A percentile compares a stretch with the other conserved stretches of the same genome.
These are phyloP conservation scores for Rhizopogon rudus DNA, from an alignment of 768 basidiomycete genomes.

Conservation along the genomic window DNA sequence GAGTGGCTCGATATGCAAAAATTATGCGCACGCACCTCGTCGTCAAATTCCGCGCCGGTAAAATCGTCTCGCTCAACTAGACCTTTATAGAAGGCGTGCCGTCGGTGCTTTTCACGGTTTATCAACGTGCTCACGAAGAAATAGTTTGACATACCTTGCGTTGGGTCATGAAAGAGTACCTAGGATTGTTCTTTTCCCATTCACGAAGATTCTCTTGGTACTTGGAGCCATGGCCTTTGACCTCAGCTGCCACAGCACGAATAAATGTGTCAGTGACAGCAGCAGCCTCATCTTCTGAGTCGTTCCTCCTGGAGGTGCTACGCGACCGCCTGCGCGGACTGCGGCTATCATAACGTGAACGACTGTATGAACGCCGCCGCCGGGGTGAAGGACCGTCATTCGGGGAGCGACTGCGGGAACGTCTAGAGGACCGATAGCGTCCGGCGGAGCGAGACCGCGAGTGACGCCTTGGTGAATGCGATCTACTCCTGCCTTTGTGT, in stretches of 20 bases:
- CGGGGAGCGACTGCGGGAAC: constrained; percentile 48
- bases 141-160: constrained; percentile 40
- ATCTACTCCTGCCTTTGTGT: constrained; percentile 20
- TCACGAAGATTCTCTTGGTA: constrained; percentile 74
- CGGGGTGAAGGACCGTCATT: constrained; percentile 39
- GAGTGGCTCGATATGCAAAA: not conserved
- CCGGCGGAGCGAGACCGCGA: constrained; percentile 30
- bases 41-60: constrained; percentile 70
- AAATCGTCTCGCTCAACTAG: constrained; percentile 53
- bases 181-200: constrained; percentile 75
- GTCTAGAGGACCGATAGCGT: constrained; percentile 36
- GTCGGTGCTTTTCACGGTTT: constrained; percentile 48
- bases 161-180: constrained; percentile 71
- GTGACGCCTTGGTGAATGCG: constrained; percentile 26
- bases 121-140: not conserved
- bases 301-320: constrained; percentile 28
- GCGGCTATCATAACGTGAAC: constrained; percentile 31
- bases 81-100: constrained; percentile 67
- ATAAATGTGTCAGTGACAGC: constrained; percentile 83
- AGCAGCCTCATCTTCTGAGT: constrained; percentile 46
- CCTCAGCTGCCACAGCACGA: constrained; percentile 78
- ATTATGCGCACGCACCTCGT: constrained; percentile 47
- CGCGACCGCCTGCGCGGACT: constrained; percentile 44
- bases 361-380: constrained; percentile 37
- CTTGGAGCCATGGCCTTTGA: constrained; percentile 71